These are phyloP conservation scores for Lathyrus tuberosus DNA, from an alignment of 306 rosid genomes.

Conservation along the genomic window DNA sequence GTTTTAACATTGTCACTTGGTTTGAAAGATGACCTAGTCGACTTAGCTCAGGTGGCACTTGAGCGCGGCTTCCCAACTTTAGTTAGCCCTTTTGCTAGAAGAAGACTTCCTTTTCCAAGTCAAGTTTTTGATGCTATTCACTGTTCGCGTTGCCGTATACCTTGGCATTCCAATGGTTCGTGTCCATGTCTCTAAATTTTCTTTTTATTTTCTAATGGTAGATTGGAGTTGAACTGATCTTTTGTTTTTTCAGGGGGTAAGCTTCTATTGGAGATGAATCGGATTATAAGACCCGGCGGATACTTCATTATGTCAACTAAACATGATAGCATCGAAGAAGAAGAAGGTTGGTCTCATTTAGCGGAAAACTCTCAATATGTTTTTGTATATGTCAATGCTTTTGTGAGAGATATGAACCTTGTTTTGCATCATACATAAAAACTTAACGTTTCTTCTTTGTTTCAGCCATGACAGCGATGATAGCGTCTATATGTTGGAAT, in stretches of 20 bases:
- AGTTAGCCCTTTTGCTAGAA: constrained; percentile 69
- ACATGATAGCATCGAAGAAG: constrained; percentile 80
- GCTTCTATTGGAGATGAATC: constrained; percentile 90
- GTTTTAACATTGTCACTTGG: constrained; percentile 82
- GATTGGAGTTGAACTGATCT: not conserved
- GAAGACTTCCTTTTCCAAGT: constrained; percentile 95
- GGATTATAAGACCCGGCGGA: constrained; percentile 84
- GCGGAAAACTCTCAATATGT: not conserved
- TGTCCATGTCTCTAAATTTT: constrained; percentile 10
- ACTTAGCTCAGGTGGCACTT: constrained; percentile 84
- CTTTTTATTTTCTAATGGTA: constrained; percentile 7
- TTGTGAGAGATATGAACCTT: not conserved
- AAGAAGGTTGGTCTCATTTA: constrained; percentile 67
- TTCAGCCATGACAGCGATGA: constrained; percentile 74
- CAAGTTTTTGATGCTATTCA: constrained; percentile 83
- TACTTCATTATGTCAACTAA: constrained; percentile 85
- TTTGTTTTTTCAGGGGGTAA: constrained; percentile 65
- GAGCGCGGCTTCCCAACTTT: constrained; percentile 89
- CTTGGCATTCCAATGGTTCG: constrained; percentile 88
- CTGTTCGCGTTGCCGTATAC: constrained; percentile 73
- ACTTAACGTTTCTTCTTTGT: constrained; percentile 39
- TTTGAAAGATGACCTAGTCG: constrained; percentile 86
- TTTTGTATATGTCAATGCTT: not conserved
- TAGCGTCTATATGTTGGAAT: constrained; percentile 91
- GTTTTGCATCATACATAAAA: constrained; percentile 15